Conservation (phyloP, 1,139 yeast species). For the Yamadazyma atlantica region DNA sequence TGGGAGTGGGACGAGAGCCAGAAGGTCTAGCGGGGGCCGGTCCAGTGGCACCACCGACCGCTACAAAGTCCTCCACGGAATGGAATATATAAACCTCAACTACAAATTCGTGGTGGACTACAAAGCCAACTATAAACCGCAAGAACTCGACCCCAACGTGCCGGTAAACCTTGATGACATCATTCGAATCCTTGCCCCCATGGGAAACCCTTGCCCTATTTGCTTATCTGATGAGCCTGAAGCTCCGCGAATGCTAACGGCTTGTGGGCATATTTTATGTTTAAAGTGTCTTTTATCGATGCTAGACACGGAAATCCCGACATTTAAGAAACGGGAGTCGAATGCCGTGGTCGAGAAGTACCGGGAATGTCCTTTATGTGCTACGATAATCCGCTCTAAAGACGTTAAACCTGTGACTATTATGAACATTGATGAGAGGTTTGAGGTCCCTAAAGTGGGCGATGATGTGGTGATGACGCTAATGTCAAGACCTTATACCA, state of each 20-base stretch:
- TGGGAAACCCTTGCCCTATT: slow-evolving; percentile 84
- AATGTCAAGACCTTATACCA: slow-evolving; percentile 67
- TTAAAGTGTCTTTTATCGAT: slow-evolving; percentile 75
- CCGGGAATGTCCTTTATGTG: slow-evolving; percentile 86
- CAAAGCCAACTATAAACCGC: slow-evolving; percentile 53
- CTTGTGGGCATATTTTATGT: slow-evolving; percentile 93
- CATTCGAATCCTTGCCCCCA: slow-evolving; percentile 70
- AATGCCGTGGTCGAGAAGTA: slow-evolving; percentile 48
- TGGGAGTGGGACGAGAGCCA: too few relatives aligned
- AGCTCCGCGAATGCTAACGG: slow-evolving; percentile 88
- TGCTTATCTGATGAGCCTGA: slow-evolving; percentile 81
- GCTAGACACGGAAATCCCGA: slow-evolving; percentile 57
- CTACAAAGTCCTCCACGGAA: slow-evolving; percentile 50
- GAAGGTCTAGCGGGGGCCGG: slow-evolving; percentile 5
- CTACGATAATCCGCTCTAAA: slow-evolving; percentile 57
- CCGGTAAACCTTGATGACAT: slow-evolving; percentile 65
- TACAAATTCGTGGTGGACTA: slow-evolving; percentile 79
- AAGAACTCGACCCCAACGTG: slow-evolving; percentile 70
- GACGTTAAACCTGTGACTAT: slow-evolving; percentile 73
- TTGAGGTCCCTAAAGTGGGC: slow-evolving; percentile 61
- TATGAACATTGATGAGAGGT: slow-evolving; percentile 51
- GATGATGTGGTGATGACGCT: slow-evolving; percentile 62
- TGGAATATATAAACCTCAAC: slow-evolving; percentile 78
- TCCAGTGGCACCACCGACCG: slow-evolving; percentile 12
- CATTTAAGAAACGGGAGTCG: slow-evolving; percentile 34